Percentiles rank a stretch among this genome's conserved stretches.
Conservation (phyloP, 345 rosid genomes). For the Hibiscus trionum region DNA sequence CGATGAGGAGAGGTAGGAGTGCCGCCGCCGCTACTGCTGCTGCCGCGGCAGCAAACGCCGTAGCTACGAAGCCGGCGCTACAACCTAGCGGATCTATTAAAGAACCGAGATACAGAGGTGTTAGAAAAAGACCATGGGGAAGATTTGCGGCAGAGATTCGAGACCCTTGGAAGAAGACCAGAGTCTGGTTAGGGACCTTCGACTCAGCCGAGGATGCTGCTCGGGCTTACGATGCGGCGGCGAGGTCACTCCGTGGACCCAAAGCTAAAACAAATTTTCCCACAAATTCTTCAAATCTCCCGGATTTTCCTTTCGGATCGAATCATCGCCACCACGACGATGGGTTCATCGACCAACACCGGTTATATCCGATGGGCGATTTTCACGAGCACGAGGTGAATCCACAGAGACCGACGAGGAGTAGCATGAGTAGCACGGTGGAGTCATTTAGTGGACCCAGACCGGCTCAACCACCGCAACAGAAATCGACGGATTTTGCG, state of each 20-base stretch:
- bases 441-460: conserved; percentile 89
- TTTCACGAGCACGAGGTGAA: conserved; percentile 22
- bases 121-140: conserved; percentile 85
- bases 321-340: conserved; percentile 16
- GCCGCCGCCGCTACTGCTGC: conserved; percentile 13
- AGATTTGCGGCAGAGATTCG: conserved; percentile 92
- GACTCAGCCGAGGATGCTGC: conserved; percentile 89
- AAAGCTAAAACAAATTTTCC: conserved; percentile 89
- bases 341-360: conserved; percentile 29
- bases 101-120: conserved; percentile 81
- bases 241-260: conserved; percentile 67
- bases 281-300: conserved; percentile 1
- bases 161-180: conserved; percentile 70
- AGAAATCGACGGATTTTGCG: conserved; percentile 1
- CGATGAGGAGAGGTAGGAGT: conserved; percentile 65
- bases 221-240: conserved; percentile 81
- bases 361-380: conserved; percentile 32
- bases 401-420: conserved; percentile 66
- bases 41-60: conserved; percentile 17
- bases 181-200: conserved; percentile 93
- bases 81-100: conserved; percentile 8
- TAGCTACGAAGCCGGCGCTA: conserved; percentile 24
- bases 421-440: conserved; percentile 92
- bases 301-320: conserved; percentile 15
- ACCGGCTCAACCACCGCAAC: neutral